Percentiles rank a stretch among this genome's conserved stretches.
phyloP scores from a whole-genome alignment of 192 early-diverging fungal species.

The Entomortierella parvispora region DNA sequence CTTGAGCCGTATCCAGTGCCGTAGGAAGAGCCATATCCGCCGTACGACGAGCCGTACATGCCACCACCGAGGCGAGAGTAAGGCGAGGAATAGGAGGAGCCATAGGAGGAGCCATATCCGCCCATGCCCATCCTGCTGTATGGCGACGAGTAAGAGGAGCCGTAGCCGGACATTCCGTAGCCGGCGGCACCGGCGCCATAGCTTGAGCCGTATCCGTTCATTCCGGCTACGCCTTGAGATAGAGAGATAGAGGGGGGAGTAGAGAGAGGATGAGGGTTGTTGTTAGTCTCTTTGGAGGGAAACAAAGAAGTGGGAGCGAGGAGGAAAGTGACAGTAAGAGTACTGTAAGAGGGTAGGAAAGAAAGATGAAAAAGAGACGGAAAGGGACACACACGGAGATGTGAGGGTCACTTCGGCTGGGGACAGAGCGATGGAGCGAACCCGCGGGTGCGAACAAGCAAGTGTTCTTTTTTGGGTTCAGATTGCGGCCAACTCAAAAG shows the following conservation, averaged over 20 bases:
- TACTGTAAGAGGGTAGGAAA: neutral
- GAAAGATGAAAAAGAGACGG: neutral
- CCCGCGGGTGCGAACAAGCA: too few relatives aligned
- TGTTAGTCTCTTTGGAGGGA: neutral
- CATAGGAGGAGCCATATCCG: slow-evolving; percentile 50
- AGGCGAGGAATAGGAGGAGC: slow-evolving; percentile 46
- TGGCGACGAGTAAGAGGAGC: slow-evolving; percentile 55
- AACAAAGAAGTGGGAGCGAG: neutral
- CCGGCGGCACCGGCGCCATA: slow-evolving; percentile 42
- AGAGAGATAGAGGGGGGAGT: neutral
- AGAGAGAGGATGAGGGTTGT: neutral
- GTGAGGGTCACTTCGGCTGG: slow-evolving; percentile 18
- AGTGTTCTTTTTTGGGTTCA: too few relatives aligned
- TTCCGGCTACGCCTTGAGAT: slow-evolving; percentile 31
- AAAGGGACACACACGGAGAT: too few relatives aligned
- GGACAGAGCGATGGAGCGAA: neutral
- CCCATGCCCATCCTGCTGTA: slow-evolving; percentile 46
- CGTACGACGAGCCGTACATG: slow-evolving; percentile 48
- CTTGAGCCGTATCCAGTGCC: slow-evolving; percentile 57
- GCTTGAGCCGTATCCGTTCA: slow-evolving; percentile 26
- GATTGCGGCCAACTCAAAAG: too few relatives aligned
- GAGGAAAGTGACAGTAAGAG: slow-evolving; percentile 8
- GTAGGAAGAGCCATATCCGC: slow-evolving; percentile 62
- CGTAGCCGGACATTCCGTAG: slow-evolving; percentile 56
- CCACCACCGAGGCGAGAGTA: slow-evolving; percentile 46